A percentile compares a stretch with the other conserved stretches of the same genome.
phyloP scores from a whole-genome alignment of 2,329 filamentous ascomycete species.

The Emmonsiellopsis sp. region DNA sequence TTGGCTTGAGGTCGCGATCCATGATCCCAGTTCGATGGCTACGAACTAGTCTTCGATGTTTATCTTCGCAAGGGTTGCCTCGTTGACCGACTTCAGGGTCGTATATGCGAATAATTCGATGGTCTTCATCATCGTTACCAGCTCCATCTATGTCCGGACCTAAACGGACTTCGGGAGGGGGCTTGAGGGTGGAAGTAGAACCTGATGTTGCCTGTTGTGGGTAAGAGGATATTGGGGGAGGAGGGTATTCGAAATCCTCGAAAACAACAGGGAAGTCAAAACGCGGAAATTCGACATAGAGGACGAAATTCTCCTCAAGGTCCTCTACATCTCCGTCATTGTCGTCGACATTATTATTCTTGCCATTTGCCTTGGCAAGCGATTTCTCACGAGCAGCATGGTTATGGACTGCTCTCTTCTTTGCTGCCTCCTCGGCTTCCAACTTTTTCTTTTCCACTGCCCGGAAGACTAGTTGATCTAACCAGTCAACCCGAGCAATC shows the following conservation, averaged over 20 bases:
- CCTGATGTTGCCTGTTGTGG: conserved; percentile 54
- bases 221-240: conserved; percentile 70
- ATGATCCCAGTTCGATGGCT: conserved; percentile 89
- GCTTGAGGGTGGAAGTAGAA: conserved; percentile 62
- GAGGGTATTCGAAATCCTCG: conserved; percentile 83
- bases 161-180: conserved; percentile 78
- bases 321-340: conserved; percentile 25
- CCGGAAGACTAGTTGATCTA: conserved; percentile 88
- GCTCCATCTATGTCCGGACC: conserved; percentile 78
- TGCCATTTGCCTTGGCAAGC: conserved; percentile 16
- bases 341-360: conserved; percentile 11
- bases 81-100: conserved; percentile 83
- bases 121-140: conserved; percentile 37
- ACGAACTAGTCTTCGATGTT: conserved; percentile 83
- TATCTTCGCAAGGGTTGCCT: conserved; percentile 91
- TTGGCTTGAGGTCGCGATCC: conserved; percentile 91
- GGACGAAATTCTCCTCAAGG: conserved; percentile 57
- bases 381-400: conserved; percentile 24
- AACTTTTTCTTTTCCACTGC: conserved; percentile 70
- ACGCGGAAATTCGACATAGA: conserved; percentile 84
- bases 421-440: conserved; percentile 54
- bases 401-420: conserved; percentile 41
- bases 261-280: conserved; percentile 97
- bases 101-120: conserved; percentile 71
- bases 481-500: conserved; percentile 85